These are phyloP conservation scores for Rosa hybrid DNA, from an alignment of 331 rosid genomes.

Conservation along the genomic window DNA sequence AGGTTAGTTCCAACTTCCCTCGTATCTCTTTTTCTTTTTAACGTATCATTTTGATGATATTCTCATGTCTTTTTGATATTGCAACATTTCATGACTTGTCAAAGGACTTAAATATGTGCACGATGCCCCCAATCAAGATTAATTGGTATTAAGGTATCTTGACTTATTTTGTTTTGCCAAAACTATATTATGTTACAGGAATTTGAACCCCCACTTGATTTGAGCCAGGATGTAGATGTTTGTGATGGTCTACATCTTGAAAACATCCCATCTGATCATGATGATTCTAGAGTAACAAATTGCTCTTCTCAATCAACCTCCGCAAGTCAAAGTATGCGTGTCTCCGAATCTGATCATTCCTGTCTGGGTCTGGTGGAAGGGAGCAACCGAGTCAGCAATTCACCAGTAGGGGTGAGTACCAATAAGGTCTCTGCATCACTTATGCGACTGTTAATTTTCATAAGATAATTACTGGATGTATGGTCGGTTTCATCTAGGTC, in stretches of 20 bases:
- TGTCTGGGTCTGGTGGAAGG: conserved; percentile 42
- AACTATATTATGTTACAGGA: conserved; percentile 46
- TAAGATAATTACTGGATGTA: conserved; percentile 28
- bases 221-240: conserved; percentile 64
- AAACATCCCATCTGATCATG: conserved; percentile 31
- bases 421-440: conserved; percentile 58
- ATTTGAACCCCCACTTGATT: conserved; percentile 95
- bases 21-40: not conserved
- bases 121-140: conserved; percentile 16
- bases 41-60: not conserved
- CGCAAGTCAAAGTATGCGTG: conserved; percentile 40
- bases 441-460: conserved; percentile 13
- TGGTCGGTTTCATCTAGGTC: conserved; percentile 35
- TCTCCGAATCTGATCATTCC: conserved; percentile 44
- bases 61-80: conserved; percentile 5
- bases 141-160: conserved; percentile 7
- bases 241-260: conserved; percentile 45
- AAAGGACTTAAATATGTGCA: conserved; percentile 20
- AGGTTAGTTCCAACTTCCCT: conserved; percentile 49
- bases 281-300: conserved; percentile 40
- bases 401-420: conserved; percentile 25
- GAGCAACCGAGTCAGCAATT: conserved; percentile 36
- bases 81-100: conserved; percentile 6
- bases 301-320: conserved; percentile 49
- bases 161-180: conserved; percentile 10